Base-by-base conservation (phyloP, 495 filamentous ascomycete species). In the Xylaria longipes region DNA sequence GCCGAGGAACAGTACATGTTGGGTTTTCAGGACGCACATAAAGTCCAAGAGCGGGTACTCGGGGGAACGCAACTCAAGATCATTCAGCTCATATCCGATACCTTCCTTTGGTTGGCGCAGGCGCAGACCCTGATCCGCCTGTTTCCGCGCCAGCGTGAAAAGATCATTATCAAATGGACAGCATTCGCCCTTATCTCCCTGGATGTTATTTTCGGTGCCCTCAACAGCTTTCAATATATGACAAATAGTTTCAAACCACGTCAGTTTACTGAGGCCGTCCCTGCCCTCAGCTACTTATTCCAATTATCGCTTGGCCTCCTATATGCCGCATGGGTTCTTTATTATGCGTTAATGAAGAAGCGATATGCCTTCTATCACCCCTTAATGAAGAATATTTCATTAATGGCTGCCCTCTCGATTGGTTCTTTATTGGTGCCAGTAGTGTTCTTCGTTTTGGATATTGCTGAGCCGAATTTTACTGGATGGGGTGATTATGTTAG, bases 131-230 rank as follows among this genome's bases (percentile, higher is more conserved):
- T 99, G 60, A 97, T 99, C 76, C 90, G 96, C 60, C 84, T 99
- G 0, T 99, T 99, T 76, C 97, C 97, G 22, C 92, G 96, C 33
- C 94, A 98, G 76, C 94, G 97, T 72, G 96, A 99, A 79, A 98
- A 98, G 81, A 89, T 98, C 27, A 92, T 98, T 77, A 99, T 99
- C 83, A 98, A 98, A 82, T 99, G 96, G 96, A 92, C 94, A 11
- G 96, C 94, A 1, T 97, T 98, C 81, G 93, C 92, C 6, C 87
- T 99, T 56, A 97, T 99, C 72, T 86, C 94, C 2, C 84, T 98
- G 35, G 96, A 98, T 76, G 91, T 93, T 8, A 89, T 93, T 2
- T 99, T 99, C 76, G 91, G 90, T 71, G 92, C 91, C 52, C 87
- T 98, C 48, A 95, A 97, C 80, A 93, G 91, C 73, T 98, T 98